phyloP scores from a whole-genome alignment of 805 yeast genomes.

The Komagataella mondaviorum region DNA sequence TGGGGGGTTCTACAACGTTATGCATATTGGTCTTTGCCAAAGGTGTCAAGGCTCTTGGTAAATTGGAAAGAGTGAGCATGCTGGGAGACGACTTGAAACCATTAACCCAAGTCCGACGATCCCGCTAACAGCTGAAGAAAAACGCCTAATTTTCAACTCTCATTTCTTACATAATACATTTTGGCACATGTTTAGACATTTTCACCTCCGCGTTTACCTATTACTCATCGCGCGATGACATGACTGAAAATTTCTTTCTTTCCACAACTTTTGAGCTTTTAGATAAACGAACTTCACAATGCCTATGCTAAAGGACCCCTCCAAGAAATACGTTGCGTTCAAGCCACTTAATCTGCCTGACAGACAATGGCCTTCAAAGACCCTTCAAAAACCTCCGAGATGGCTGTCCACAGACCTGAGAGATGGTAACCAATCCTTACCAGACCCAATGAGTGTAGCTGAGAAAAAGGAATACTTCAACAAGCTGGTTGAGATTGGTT shows the following conservation, averaged over 20 bases:
- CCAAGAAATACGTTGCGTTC: slow-evolving; percentile 44
- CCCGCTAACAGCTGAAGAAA: not conserved
- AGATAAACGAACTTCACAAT: not conserved
- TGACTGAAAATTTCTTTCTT: not conserved
- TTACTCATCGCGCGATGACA: not conserved
- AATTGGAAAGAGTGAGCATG: slow-evolving; percentile 62
- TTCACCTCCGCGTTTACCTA: not conserved
- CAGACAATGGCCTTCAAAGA: slow-evolving; percentile 60
- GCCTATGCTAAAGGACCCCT: slow-evolving; percentile 58
- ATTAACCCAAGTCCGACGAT: not conserved
- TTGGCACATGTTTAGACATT: not conserved
- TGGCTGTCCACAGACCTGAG: slow-evolving; percentile 73
- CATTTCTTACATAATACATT: not conserved
- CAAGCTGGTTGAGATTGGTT: slow-evolving; percentile 58
- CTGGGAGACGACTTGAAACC: slow-evolving; percentile 2
- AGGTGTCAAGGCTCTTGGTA: slow-evolving; percentile 44
- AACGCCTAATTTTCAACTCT: not conserved
- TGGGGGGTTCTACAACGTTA: slow-evolving; percentile 25
- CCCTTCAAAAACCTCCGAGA: slow-evolving; percentile 59
- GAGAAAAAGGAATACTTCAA: slow-evolving; percentile 68
- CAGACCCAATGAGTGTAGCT: slow-evolving; percentile 69
- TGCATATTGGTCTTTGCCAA: slow-evolving; percentile 32
- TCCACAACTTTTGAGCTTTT: not conserved
- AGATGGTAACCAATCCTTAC: slow-evolving; percentile 73
- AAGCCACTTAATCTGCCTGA: slow-evolving; percentile 41